phyloP scores from a whole-genome alignment of 495 filamentous ascomycete species.

The Neurospora sp. region DNA sequence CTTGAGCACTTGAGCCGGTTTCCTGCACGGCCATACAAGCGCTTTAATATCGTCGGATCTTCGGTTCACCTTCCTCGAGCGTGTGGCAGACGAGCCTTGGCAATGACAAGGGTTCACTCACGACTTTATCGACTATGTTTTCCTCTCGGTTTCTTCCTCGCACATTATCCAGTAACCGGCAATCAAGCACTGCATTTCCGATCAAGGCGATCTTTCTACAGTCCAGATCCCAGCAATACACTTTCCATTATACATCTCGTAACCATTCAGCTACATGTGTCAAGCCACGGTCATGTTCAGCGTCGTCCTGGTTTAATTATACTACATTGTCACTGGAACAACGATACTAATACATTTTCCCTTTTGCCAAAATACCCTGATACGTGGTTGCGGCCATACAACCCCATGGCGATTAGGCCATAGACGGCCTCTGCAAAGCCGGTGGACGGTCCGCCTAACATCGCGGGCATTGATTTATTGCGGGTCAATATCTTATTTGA shows the following conservation, averaged over 20 bases:
- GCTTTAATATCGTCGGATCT: constrained; percentile 15
- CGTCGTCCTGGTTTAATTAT: not conserved
- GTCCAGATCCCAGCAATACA: not conserved
- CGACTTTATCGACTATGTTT: not conserved
- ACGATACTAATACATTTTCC: not conserved
- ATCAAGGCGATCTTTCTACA: not conserved
- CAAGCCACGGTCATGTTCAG: not conserved
- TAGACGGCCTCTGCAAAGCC: not conserved
- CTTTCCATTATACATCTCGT: not conserved
- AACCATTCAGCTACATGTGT: not conserved
- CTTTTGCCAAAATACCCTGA: not conserved
- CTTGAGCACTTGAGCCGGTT: not conserved
- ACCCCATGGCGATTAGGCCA: not conserved
- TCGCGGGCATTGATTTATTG: not conserved
- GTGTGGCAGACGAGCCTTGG: constrained; percentile 11
- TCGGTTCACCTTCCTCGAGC: constrained; percentile 14
- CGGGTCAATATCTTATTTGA: not conserved
- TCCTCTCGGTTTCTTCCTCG: not conserved
- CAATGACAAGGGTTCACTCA: not conserved
- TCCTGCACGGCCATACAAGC: constrained; percentile 2
- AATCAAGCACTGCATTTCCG: not conserved
- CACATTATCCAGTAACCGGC: not conserved
- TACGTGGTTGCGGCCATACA: not conserved
- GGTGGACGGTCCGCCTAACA: not conserved
- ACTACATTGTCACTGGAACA: not conserved